Evolutionary conservation across 495 filamentous ascomycete genomes (phyloP).

Genomic region (Aspergillus incahuasiensis): DNA sequence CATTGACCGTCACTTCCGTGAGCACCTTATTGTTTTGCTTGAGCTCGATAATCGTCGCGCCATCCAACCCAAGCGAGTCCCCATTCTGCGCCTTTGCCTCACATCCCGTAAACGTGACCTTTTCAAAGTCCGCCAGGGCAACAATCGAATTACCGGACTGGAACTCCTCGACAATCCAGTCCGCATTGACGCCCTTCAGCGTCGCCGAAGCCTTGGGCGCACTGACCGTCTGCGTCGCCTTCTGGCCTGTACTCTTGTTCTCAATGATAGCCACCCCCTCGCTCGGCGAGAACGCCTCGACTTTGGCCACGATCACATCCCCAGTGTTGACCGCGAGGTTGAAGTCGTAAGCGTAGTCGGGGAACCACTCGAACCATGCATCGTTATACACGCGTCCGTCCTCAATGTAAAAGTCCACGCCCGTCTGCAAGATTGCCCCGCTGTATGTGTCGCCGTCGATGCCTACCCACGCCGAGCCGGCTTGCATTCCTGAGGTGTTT

Average conservation of each 20-base stretch:
- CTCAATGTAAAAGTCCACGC: conserved; percentile 52
- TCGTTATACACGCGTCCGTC: conserved; percentile 38
- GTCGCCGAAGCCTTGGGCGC: conserved; percentile 32
- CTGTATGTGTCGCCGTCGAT: conserved; percentile 57
- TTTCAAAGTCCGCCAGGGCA: conserved; percentile 50
- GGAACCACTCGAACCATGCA: conserved; percentile 66
- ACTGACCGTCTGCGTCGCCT: conserved; percentile 47
- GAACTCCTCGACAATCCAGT: conserved; percentile 67
- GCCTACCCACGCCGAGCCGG: conserved; percentile 59
- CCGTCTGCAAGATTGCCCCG: conserved; percentile 56
- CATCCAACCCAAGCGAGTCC: conserved; percentile 31
- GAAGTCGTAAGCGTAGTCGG: conserved; percentile 53
- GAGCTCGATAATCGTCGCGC: conserved; percentile 49
- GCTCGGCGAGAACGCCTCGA: conserved; percentile 42
- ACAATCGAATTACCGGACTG: conserved; percentile 43
- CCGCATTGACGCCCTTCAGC: conserved; percentile 47
- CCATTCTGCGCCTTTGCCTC: conserved; percentile 32
- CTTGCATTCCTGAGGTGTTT: conserved; percentile 30
- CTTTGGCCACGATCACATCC: conserved; percentile 52
- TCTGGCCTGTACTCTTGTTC: conserved; percentile 52
- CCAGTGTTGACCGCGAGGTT: conserved; percentile 49
- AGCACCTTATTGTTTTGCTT: conserved; percentile 45
- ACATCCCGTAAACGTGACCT: conserved; percentile 43
- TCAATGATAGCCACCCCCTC: conserved; percentile 52
- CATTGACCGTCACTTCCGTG: conserved; percentile 39